Conservation (phyloP, 345 rosid species). For the Syzygium jambos region DNA sequence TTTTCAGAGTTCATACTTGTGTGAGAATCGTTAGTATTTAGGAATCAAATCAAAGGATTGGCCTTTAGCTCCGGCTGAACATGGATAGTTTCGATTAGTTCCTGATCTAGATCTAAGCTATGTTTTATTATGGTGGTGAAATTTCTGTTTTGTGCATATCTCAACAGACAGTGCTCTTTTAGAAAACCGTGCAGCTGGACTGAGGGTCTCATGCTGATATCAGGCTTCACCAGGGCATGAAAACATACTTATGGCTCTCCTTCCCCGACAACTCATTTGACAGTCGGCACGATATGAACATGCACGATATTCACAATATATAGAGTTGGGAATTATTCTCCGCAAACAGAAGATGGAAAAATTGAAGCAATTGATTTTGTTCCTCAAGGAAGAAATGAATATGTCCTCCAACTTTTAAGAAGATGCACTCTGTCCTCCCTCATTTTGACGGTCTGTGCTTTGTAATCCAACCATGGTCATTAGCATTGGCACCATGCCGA, state of each 20-base stretch:
- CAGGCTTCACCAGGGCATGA: not conserved
- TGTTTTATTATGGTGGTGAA: not conserved
- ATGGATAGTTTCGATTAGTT: not conserved
- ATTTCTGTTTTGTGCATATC: not conserved
- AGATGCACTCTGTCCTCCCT: not conserved
- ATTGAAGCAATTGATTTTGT: not conserved
- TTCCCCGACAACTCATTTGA: not conserved
- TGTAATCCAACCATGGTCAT: not conserved
- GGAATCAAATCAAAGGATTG: not conserved
- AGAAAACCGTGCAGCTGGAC: not conserved
- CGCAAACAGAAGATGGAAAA: not conserved
- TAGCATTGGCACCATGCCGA: not conserved
- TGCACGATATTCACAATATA: not conserved
- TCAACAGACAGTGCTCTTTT: not conserved
- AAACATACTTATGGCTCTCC: not conserved
- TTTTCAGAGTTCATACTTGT: not conserved
- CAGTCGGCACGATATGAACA: not conserved
- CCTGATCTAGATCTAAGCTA: not conserved
- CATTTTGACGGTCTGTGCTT: not conserved
- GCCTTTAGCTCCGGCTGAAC: too few species aligned
- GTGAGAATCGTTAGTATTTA: fast-evolving
- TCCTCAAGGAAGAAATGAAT: not conserved
- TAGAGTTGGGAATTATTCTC: not conserved
- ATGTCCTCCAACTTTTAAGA: not conserved
- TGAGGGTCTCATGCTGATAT: not conserved